Base-by-base conservation (phyloP, 495 filamentous ascomycete genomes). In the Neurospora terricola region DNA sequence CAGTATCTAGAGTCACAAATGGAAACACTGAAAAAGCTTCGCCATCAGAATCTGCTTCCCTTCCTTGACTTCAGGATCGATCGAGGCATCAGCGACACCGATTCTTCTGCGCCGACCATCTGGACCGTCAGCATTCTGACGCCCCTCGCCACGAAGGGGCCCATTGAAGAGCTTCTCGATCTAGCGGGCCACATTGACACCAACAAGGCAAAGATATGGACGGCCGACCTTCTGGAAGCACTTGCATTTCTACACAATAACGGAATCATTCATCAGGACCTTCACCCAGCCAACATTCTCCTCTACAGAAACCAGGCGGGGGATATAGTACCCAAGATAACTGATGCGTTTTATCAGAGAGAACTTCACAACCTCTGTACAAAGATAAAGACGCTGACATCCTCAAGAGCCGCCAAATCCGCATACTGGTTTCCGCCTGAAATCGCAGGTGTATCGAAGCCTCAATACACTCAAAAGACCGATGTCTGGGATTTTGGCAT, bases 401-500 rank as follows among this genome's bases (percentile, higher is more conserved):
- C 86, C 18, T 80, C 89, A 21, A 84, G 88, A 38, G 84, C 88
- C 8, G 90, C 90, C 12, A 91, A 90, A 77, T 94, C 94, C 5
- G 87, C 90, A 9, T 91, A 91, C 75, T 98, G 95, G 95, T 78
- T 91, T 36, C 90, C 95, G 6, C 92, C 94, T 18, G 95, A 98
- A 80, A 81, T 92, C 43, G 87, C 91, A 2, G 87, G 89, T 59
- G 84, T 84, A 34, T 84, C 85, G 68, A 86, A 87, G 27, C 82
- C 87, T 1, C 84, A 88, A 59, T 86, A 86, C 36, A 92, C 90
- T 11, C 90, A 91, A 76, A 97, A 96, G 80, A 92, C 93, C 0
- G 96, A 98, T 80, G 88, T 99, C 16, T 99, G 96, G 96, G 91
- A 97, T 75, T 88, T 98, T 75, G 96, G 96, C 5, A 88, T 97